Base-by-base conservation (phyloP, 2,329 filamentous ascomycete genomes). In the Clonostachys solani region DNA sequence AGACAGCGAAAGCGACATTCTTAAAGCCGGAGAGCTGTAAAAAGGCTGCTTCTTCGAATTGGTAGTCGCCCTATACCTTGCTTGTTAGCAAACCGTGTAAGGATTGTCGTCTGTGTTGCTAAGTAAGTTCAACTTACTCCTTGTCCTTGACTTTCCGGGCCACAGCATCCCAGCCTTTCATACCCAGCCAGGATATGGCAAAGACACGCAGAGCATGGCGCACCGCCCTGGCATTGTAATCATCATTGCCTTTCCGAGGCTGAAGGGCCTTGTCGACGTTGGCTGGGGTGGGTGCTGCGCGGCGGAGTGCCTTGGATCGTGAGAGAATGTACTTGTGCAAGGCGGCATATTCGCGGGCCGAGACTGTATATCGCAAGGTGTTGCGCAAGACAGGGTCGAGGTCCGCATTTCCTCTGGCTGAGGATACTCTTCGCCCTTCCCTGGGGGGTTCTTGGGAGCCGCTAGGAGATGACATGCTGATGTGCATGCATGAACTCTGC, bases 251-350 rank as follows among this genome's bases (percentile, higher is more conserved):
- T 49, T 50, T 62, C 54, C 43, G 37, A 12, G 59, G 58, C 45
- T 61, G 59, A 33, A 68, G 55, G 1, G 60, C 62, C 57, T 68
- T 68, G 23, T 71, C 75, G 37, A 85, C 78, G 35, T 73, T 69
- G 41, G 72, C 73, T 12, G 82, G 78, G 15, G 71, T 76, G 1
- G 82, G 81, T 7, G 77, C 73, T 29, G 75, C 71, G 52, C 73
- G 71, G 46, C 74, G 75, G 35, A 86, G 66, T 7, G 78, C 63
- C 45, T 74, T 75, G 41, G 88, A 86, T 42, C 86, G 83, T 50
- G 88, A 90, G 44, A 94, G 77, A 46, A 95, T 78, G 61, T 92
- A 91, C 60, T 86, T 85, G 66, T 96, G 90, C 16, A 96, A 79
- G 2, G 86, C 73, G 55, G 89, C 85, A 67, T 96, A 96, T 65